phyloP scores from a whole-genome alignment of 148 eudicot species.

The Rhododendron kiyosumense region DNA sequence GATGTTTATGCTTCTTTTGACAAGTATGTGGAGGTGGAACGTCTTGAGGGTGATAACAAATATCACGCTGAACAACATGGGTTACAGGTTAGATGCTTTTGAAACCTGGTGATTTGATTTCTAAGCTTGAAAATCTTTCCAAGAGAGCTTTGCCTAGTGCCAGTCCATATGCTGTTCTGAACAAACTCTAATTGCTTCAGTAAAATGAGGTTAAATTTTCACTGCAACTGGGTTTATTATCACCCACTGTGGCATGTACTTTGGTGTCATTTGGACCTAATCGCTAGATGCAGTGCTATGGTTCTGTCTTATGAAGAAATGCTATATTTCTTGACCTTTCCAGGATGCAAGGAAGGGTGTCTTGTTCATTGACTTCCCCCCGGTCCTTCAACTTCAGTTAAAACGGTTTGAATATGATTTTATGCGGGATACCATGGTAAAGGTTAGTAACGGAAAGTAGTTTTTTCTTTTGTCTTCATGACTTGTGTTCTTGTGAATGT shows the following conservation, averaged over 20 bases:
- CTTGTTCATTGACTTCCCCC: slow-evolving; percentile 81
- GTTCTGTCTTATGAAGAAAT: neutral
- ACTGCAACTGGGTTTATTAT: neutral
- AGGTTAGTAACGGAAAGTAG: slow-evolving; percentile 39
- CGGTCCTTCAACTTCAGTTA: slow-evolving; percentile 83
- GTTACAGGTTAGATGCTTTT: slow-evolving; percentile 55
- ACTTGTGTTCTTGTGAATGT: neutral
- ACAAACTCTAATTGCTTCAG: slow-evolving; percentile 4
- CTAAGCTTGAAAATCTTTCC: neutral
- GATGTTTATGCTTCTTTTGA: slow-evolving; percentile 98
- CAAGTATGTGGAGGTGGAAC: slow-evolving; percentile 97
- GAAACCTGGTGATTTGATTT: neutral
- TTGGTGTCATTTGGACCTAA: neutral
- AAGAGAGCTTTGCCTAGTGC: neutral
- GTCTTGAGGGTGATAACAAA: slow-evolving; percentile 92
- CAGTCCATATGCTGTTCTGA: neutral
- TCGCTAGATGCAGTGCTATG: neutral
- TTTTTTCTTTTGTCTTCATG: neutral
- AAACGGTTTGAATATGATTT: slow-evolving; percentile 90
- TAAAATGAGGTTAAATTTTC: neutral
- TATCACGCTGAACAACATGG: slow-evolving; percentile 90
- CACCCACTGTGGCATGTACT: neutral
- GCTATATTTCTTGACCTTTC: slow-evolving; percentile 3
- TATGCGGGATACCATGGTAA: slow-evolving; percentile 76
- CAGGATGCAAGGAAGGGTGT: slow-evolving; percentile 95